Evolutionary conservation across 805 yeast species (phyloP), one percentile per base, ranked within the genome.

Genomic region (Sporopachydermia lactativora): DNA sequence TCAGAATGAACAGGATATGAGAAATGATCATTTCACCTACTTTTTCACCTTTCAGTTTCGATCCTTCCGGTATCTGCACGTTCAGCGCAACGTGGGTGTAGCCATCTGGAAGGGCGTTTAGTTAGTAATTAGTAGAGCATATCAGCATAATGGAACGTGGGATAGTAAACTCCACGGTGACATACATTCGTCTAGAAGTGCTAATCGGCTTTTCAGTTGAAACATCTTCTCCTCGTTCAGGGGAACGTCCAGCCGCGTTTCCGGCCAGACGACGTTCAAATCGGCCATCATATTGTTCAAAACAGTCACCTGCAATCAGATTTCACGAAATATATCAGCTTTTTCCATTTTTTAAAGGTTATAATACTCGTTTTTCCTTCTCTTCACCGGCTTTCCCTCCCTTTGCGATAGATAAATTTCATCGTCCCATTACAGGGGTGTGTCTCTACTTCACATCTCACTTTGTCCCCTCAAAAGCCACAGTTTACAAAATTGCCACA

Each of bases 41-140:
- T 6, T 54, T 49, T 41, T 66, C 65, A 11, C 57, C 53, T 2
- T 81, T 81, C 15, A 80, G 58, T 50, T 72, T 76, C 17, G 65
- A 63, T 14, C 60, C 54, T 47, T 75, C 77, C 40, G 57, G 62
- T 2, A 75, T 61, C 2, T 66, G 67, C 50, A 77, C 77, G 56
- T 84, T 86, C 39, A 88, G 59, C 2, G 89, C 96, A 3, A 83
- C 66, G 48, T 77, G 81, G 1, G 81, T 72, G 53, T 85, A 85
- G 6, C 89, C 92, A 8, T 43, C 52, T 47, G 18, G 3, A 16
- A 8, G 6, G 11, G 13, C 4, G 5, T 18, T 40, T 19, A 39
- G 39, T 13, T 15, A n/a, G 4, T 5, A 15, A n/a, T 18, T 13
- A 17, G 15, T 11, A 4, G 11, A 14, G 17, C 15, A 39, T n/a